A percentile compares a stretch with the other conserved stretches of the same genome.
Conservation (phyloP, 441 rosid genomes). For the Mallotus japonicus region DNA sequence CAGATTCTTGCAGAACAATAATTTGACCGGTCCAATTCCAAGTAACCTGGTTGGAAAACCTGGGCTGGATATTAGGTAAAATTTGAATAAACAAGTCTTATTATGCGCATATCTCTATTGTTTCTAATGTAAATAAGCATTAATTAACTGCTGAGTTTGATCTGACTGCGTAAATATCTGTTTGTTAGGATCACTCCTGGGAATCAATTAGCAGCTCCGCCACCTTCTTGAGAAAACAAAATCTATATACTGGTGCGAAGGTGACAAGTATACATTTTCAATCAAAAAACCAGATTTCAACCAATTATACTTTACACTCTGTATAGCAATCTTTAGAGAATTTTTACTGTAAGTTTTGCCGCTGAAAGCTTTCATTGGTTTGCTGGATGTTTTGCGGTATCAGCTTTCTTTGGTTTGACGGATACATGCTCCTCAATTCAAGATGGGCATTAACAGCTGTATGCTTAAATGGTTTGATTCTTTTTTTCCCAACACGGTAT, state of each 20-base stretch:
- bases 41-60: conserved; percentile 45
- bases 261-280: conserved; percentile 20
- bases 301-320: conserved; percentile 15
- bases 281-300: conserved; percentile 21
- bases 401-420: conserved; percentile 19
- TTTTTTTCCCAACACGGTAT: conserved; percentile 14
- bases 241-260: conserved; percentile 3
- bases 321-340: not conserved
- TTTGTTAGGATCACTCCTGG: conserved; percentile 50
- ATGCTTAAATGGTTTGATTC: conserved; percentile 22
- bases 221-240: conserved; percentile 43
- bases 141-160: conserved; percentile 15
- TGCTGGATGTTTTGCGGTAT: conserved; percentile 20
- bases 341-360: conserved; percentile 23
- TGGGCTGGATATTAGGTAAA: conserved; percentile 58
- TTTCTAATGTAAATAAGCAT: not conserved
- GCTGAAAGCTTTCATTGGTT: conserved; percentile 14
- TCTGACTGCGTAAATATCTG: conserved; percentile 22
- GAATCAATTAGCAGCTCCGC: conserved; percentile 47
- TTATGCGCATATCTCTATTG: not conserved
- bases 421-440: conserved; percentile 18
- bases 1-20: conserved; percentile 84
- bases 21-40: conserved; percentile 68
- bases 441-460: conserved; percentile 13
- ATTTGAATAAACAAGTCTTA: conserved; percentile 5